Evolutionary conservation across 768 basidiomycete species (phyloP).

Genomic region (Naganishia friedmannii): DNA sequence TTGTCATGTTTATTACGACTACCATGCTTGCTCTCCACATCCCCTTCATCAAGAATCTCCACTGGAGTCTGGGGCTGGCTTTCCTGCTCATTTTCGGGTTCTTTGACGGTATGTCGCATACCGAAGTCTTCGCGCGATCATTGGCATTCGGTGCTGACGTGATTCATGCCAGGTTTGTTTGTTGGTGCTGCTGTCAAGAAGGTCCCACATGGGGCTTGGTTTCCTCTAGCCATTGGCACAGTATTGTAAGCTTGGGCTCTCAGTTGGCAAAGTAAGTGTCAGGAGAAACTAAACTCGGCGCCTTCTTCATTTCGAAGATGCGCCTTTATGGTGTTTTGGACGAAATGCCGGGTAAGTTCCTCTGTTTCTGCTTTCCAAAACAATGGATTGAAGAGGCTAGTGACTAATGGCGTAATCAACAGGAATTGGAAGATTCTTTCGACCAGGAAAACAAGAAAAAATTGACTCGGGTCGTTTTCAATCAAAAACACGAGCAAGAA

Average conservation of each 20-base stretch:
- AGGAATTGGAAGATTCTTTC: constrained; percentile 63
- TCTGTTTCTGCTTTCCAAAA: neutral
- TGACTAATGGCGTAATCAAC: neutral
- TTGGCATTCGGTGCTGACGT: neutral
- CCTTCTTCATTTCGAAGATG: constrained; percentile 44
- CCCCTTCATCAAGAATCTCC: constrained; percentile 59
- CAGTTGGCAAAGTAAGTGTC: neutral
- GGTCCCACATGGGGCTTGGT: constrained; percentile 67
- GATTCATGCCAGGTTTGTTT: constrained; percentile 55
- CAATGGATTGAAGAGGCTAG: neutral
- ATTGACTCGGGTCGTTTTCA: constrained; percentile 60
- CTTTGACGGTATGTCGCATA: constrained; percentile 57
- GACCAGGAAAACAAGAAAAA: constrained; percentile 61
- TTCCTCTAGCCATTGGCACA: constrained; percentile 62
- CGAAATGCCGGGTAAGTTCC: constrained; percentile 56
- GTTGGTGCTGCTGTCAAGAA: constrained; percentile 59
- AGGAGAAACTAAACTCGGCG: neutral
- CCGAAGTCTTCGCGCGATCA: neutral
- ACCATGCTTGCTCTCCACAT: constrained; percentile 62
- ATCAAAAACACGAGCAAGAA: constrained; percentile 36
- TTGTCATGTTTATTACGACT: constrained; percentile 66
- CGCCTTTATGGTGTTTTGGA: constrained; percentile 63
- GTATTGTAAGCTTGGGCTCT: constrained; percentile 54
- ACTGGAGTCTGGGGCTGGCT: constrained; percentile 54
- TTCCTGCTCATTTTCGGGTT: constrained; percentile 64